phyloP scores from a whole-genome alignment of 2,329 filamentous ascomycete species.

The Clarireedia sp. region DNA sequence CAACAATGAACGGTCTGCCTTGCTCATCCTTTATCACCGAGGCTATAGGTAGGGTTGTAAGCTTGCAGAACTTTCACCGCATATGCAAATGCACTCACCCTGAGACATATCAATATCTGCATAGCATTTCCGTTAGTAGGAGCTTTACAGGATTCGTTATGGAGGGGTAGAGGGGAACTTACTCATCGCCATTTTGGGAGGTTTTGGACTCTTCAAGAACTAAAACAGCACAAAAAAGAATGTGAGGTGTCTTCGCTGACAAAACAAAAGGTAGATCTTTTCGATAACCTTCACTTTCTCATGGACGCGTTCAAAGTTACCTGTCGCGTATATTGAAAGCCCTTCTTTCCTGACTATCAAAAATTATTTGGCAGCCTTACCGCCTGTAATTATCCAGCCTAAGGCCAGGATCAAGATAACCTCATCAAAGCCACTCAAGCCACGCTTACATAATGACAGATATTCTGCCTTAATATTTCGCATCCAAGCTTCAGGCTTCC shows the following conservation, averaged over 20 bases:
- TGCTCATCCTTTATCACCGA: conserved; percentile 92
- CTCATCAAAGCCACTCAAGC: not conserved
- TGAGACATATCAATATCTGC: conserved; percentile 77
- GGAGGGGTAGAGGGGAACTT: conserved; percentile 29
- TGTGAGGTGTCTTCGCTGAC: not conserved
- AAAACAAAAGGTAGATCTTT: conserved; percentile 1
- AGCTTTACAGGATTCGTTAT: conserved; percentile 21
- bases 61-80: conserved; percentile 5
- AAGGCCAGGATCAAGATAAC: not conserved
- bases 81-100: conserved; percentile 46
- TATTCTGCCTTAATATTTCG: too few species aligned
- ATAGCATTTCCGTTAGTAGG: conserved; percentile 19
- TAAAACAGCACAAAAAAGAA: conserved; percentile 2
- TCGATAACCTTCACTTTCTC: conserved; percentile 7
- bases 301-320: conserved; percentile 17
- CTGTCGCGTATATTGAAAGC: conserved; percentile 19
- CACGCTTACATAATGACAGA: not conserved
- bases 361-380: conserved; percentile 11
- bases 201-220: conserved; percentile 13
- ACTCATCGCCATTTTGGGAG: conserved; percentile 52
- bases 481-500: too few species aligned
- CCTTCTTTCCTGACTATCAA: conserved; percentile 9
- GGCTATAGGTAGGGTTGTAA: conserved; percentile 36
- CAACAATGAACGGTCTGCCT: conserved; percentile 94
- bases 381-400: not conserved